Percentiles rank a stretch among this genome's conserved stretches.
phyloP scores from a whole-genome alignment of 257 asterid genomes.

The Nicotiana undulata region DNA sequence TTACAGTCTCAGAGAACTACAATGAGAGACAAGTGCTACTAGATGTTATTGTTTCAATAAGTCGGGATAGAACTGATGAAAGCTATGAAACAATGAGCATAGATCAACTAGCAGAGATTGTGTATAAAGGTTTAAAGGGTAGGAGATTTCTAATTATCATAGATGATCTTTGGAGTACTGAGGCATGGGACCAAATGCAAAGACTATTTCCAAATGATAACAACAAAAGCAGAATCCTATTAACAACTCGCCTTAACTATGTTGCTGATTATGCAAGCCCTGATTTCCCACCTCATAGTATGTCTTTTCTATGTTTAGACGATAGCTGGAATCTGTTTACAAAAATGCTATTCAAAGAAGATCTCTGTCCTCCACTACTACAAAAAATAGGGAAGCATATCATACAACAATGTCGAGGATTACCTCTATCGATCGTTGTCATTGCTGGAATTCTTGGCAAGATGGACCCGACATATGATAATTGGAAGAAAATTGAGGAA shows the following conservation, averaged over 20 bases:
- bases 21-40: background rate
- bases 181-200: slow-evolving; percentile 1
- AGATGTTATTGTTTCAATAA: background rate
- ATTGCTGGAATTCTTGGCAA: background rate
- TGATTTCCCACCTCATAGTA: background rate
- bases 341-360: background rate
- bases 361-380: background rate
- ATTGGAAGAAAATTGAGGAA: background rate
- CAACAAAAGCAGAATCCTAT: slow-evolving; percentile 7
- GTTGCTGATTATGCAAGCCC: background rate
- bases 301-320: background rate
- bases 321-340: slow-evolving; percentile 12
- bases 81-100: background rate
- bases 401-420: background rate
- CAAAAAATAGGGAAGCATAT: background rate
- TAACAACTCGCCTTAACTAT: slow-evolving; percentile 3
- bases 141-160: slow-evolving; percentile 11
- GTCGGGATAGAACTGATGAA: background rate
- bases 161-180: slow-evolving; percentile 15
- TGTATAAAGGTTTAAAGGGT: background rate
- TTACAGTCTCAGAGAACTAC: background rate
- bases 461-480: background rate
- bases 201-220: slow-evolving; percentile 3
- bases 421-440: background rate
- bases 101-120: background rate